These are phyloP conservation scores for Ceratocystis colombiana DNA, from an alignment of 2,329 filamentous ascomycete genomes.

Conservation along the genomic window DNA sequence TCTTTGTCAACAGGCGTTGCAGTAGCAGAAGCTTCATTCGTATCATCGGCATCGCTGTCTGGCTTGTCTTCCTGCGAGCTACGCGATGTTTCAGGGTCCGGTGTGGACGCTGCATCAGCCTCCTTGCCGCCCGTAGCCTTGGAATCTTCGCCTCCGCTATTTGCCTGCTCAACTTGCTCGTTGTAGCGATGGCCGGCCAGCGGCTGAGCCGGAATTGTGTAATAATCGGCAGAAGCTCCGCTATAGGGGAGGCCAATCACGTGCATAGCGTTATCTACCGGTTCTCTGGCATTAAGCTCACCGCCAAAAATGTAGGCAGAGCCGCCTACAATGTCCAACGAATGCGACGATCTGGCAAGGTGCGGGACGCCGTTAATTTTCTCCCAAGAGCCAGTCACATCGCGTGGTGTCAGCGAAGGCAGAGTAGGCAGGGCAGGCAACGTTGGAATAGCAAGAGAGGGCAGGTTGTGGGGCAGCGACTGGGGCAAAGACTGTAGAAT, in stretches of 20 bases:
- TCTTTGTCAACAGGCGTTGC: neutral
- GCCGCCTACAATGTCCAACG: conserved; percentile 49
- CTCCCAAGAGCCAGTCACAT: conserved; percentile 51
- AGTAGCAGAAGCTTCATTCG: neutral
- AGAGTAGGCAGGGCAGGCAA: conserved; percentile 29
- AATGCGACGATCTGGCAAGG: conserved; percentile 65
- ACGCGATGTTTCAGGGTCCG: conserved; percentile 28
- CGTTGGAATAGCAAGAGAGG: conserved; percentile 35
- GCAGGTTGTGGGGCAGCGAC: conserved; percentile 38
- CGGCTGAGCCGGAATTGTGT: conserved; percentile 43
- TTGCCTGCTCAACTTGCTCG: conserved; percentile 26
- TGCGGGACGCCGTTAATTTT: conserved; percentile 42
- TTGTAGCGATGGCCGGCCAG: conserved; percentile 21
- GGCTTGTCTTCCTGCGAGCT: conserved; percentile 26
- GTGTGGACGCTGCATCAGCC: conserved; percentile 20
- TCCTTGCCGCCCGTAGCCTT: conserved; percentile 27
- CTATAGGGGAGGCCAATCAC: conserved; percentile 51
- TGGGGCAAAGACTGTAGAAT: conserved; percentile 43
- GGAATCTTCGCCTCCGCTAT: conserved; percentile 29
- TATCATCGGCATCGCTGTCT: conserved; percentile 17
- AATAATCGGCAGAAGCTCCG: conserved; percentile 50
- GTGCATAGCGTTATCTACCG: conserved; percentile 64
- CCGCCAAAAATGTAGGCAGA: conserved; percentile 65
- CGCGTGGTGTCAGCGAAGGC: conserved; percentile 28
- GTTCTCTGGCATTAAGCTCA: conserved; percentile 55